These are phyloP conservation scores for Mycena maculata DNA, from an alignment of 768 basidiomycete species.

Conservation along the genomic window DNA sequence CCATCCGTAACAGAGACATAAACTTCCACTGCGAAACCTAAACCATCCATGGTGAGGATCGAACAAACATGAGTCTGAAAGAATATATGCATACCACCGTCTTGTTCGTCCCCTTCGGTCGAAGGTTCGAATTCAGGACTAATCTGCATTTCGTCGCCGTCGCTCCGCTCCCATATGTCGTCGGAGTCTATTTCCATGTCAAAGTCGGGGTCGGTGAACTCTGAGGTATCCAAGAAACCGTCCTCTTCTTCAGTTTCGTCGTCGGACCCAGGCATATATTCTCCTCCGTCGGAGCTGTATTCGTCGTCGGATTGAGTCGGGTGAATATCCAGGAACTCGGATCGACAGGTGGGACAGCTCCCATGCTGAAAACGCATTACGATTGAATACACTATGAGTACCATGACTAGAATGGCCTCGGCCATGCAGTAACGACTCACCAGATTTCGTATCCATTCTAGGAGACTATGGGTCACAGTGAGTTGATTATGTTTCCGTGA, in stretches of 20 bases:
- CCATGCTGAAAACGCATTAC: constrained; percentile 67
- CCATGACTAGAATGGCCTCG: background rate
- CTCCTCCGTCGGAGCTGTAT: constrained; percentile 69
- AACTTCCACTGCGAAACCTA: constrained; percentile 23
- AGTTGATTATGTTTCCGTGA: constrained; percentile 9
- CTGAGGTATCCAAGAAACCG: constrained; percentile 27
- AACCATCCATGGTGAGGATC: background rate
- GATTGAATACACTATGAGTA: no score
- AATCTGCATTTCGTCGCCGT: constrained; percentile 36
- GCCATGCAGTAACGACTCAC: constrained; percentile 48
- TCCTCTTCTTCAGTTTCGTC: constrained; percentile 61
- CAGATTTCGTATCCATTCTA: constrained; percentile 72
- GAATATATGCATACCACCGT: constrained; percentile 20
- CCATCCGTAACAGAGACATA: constrained; percentile 13
- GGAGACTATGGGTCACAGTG: constrained; percentile 55
- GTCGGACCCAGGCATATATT: constrained; percentile 68
- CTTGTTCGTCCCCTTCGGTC: constrained; percentile 35
- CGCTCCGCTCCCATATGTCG: constrained; percentile 36
- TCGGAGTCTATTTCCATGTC: constrained; percentile 49
- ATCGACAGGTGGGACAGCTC: constrained; percentile 76
- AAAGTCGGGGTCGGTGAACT: constrained; percentile 57
- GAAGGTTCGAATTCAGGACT: constrained; percentile 17
- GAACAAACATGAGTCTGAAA: background rate
- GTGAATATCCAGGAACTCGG: constrained; percentile 65
- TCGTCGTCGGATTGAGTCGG: constrained; percentile 69